Base-by-base conservation (phyloP, 2,329 filamentous ascomycete genomes). In the Talaromyces amestolkiae region DNA sequence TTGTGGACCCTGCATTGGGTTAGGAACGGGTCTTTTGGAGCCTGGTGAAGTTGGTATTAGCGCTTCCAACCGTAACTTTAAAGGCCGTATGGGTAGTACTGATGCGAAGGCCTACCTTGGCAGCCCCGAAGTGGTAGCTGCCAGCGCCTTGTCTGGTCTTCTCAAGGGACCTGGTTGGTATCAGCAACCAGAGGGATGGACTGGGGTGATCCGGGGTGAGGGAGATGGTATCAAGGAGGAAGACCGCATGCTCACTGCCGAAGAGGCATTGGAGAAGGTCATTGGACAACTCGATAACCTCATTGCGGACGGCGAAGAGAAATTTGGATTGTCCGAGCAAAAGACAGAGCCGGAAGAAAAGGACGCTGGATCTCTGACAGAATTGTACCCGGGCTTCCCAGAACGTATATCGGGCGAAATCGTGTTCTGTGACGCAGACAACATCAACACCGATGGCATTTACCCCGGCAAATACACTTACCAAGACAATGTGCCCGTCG, bases 381-480 rank as follows among this genome's bases (percentile, higher is more conserved):
- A 93, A 22, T 86, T 97, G 62, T 85, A 94, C 2, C 91, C 92
- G 0, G 93, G 93, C 41, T 97, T 98, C 76, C 93, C 93, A 0
- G 90, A 93, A 71, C 88, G 87, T 68, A 87, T 98, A 15, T 82
- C 84, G 9, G 94, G 94, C 24, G 92, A 97, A 77, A 96, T 98
- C 66, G 83, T 96, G 56, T 97, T 95, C 78, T 91, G 87, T 74
- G 91, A 97, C 72, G 87, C 86, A 0, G 90, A 93, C 75, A 96
- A 96, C 79, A 87, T 97, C 75, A 91, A 95, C 79, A 98, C 94
- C 0, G 94, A 98, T 73, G 89, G 86, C 63, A 97, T 98, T 76
- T 98, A 98, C 77, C 91, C 93, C 0, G 92, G 91, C 4, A 93
- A 93, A 75, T 93, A 92, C 77, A 97, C 93, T 0, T 98, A 98